Evolutionary conservation across 2,329 filamentous ascomycete genomes (phyloP).

Genomic region (Exophiala calicioides): DNA sequence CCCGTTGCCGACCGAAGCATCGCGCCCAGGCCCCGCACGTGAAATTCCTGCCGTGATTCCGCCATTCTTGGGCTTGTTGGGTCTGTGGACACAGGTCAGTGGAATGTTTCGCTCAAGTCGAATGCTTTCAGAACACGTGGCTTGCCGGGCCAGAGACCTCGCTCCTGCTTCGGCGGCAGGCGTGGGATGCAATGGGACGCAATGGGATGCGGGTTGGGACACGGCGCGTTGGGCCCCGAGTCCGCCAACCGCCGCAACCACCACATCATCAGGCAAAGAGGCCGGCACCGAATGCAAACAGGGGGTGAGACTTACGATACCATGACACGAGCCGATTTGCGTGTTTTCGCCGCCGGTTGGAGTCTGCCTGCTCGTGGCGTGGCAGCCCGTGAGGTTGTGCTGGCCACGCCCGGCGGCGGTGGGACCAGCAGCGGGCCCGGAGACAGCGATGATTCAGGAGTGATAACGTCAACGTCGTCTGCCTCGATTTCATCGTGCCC

Average conservation of each 20-base stretch:
- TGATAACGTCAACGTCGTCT: constrained; percentile 31
- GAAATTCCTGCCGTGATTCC: constrained; percentile 31
- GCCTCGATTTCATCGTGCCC: constrained; percentile 30
- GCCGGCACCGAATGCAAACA: constrained; percentile 1
- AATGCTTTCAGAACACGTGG: too few relatives aligned
- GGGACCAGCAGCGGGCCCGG: constrained; percentile 31
- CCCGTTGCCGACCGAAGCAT: constrained; percentile 25
- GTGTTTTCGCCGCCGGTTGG: constrained; percentile 58
- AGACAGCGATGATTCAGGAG: constrained; percentile 33
- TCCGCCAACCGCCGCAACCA: too few relatives aligned
- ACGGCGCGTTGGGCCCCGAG: too few relatives aligned
- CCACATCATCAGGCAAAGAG: background rate
- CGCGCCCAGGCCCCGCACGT: constrained; percentile 30
- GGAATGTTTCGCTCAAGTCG: background rate
- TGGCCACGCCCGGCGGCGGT: constrained; percentile 55
- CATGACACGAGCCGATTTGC: constrained; percentile 66
- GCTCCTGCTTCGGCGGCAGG: too few relatives aligned
- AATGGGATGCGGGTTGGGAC: too few relatives aligned
- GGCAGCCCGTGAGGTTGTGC: constrained; percentile 36
- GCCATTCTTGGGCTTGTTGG: constrained; percentile 32
- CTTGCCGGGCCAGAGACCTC: too few relatives aligned
- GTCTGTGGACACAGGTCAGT: constrained; percentile 24
- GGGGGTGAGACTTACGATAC: constrained; percentile 53
- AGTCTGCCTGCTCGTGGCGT: constrained; percentile 40
- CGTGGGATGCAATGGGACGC: too few relatives aligned